phyloP scores from a whole-genome alignment of 805 yeast species.

The Kluyveromyces lactis region DNA sequence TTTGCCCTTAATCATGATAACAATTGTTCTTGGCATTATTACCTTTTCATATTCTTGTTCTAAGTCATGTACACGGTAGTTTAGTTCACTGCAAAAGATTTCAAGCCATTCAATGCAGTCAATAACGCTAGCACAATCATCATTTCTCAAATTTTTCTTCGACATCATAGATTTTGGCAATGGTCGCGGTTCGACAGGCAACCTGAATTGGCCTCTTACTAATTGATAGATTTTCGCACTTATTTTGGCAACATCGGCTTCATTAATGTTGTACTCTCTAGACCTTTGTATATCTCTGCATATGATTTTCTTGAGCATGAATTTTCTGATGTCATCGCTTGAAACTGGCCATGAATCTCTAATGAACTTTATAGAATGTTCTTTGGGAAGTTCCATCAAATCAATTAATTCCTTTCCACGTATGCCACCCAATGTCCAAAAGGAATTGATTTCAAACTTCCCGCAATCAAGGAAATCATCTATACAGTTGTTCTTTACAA shows the following conservation, averaged over 20 bases:
- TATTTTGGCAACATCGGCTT: conserved; percentile 37
- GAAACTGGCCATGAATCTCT: conserved; percentile 38
- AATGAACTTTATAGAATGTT: conserved; percentile 40
- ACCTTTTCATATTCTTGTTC: conserved; percentile 45
- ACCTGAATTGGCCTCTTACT: conserved; percentile 52
- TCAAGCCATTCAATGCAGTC: conserved; percentile 73
- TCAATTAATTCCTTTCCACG: conserved; percentile 52
- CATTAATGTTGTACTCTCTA: conserved; percentile 16
- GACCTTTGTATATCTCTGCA: conserved; percentile 3
- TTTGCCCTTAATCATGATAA: conserved; percentile 30
- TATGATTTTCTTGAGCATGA: conserved; percentile 11
- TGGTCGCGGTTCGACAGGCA: conserved; percentile 49
- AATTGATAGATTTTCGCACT: conserved; percentile 51
- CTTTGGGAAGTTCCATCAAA: conserved; percentile 44
- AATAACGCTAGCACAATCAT: conserved; percentile 39
- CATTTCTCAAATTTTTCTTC: conserved; percentile 64
- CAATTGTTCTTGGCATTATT: conserved; percentile 41
- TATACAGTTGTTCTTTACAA: conserved; percentile 45
- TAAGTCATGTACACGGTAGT: conserved; percentile 60
- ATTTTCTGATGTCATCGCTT: conserved; percentile 27
- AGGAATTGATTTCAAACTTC: conserved; percentile 57
- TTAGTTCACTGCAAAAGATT: conserved; percentile 74
- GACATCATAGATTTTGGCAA: conserved; percentile 83
- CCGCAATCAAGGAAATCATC: conserved; percentile 41
- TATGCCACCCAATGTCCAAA: conserved; percentile 91